A percentile compares a stretch with the other conserved stretches of the same genome.
These are phyloP conservation scores for Glycine tomentella DNA, from an alignment of 306 rosid genomes.

Conservation along the genomic window DNA sequence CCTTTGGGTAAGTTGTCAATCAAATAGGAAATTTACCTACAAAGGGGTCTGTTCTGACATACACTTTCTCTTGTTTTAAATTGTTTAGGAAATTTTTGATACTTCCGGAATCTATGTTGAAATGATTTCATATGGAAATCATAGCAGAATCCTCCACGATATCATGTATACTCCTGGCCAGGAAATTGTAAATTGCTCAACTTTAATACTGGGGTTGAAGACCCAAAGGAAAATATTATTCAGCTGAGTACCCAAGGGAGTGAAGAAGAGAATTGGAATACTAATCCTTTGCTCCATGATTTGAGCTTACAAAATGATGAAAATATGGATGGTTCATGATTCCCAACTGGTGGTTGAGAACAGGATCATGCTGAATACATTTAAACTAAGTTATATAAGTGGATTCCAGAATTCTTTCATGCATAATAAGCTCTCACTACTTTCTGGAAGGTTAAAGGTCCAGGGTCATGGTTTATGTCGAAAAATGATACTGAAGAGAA, in stretches of 20 bases:
- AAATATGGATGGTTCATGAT: background rate
- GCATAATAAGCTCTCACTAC: too few relatives aligned
- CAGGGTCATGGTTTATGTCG: background rate
- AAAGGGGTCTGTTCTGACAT: background rate
- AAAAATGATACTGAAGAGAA: background rate
- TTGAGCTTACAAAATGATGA: background rate
- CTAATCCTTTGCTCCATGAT: constrained; percentile 10
- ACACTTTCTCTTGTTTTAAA: background rate
- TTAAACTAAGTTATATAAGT: background rate
- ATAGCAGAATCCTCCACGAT: background rate
- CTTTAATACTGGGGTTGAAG: background rate
- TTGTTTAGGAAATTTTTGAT: background rate
- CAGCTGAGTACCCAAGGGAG: background rate
- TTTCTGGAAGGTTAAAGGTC: constrained; percentile 19
- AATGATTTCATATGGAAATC: constrained; percentile 12
- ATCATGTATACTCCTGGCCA: background rate
- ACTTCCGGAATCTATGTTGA: background rate
- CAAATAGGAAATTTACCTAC: too few relatives aligned
- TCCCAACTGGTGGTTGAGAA: background rate
- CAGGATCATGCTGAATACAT: background rate
- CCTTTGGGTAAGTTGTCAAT: too few relatives aligned
- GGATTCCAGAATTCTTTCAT: background rate
- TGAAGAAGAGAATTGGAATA: constrained; percentile 15
- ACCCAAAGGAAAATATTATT: background rate
- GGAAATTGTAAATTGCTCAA: constrained; percentile 1